Evolutionary conservation across 345 rosid species (phyloP).

Genomic region (Syzygium oleosum): DNA sequence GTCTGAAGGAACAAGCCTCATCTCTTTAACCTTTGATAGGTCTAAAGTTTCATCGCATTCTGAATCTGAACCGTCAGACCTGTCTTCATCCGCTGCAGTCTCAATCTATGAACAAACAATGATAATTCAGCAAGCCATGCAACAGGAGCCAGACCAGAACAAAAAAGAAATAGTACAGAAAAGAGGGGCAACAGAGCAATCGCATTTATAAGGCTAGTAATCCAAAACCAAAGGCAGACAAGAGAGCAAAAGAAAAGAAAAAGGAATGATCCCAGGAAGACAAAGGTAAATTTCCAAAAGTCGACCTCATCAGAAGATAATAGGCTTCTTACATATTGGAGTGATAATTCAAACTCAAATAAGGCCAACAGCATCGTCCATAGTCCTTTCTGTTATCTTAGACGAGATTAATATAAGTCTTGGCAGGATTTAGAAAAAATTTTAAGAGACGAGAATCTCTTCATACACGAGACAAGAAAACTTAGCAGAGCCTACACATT

Average conservation of each 20-base stretch:
- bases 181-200: background rate
- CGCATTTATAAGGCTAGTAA: background rate
- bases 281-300: background rate
- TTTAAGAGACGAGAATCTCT: background rate
- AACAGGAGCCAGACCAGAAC: background rate
- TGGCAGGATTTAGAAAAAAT: background rate
- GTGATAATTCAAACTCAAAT: background rate
- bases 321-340: background rate
- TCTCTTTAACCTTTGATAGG: constrained; percentile 64
- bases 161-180: background rate
- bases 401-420: background rate
- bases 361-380: background rate
- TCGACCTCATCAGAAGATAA: background rate
- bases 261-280: background rate
- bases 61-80: constrained; percentile 50
- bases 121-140: background rate
- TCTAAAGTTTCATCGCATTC: constrained; percentile 44
- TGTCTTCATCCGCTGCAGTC: constrained; percentile 50
- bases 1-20: constrained; percentile 94
- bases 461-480: background rate
- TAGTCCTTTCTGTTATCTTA: background rate
- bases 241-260: background rate
- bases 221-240: background rate
- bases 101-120: constrained; percentile 49
- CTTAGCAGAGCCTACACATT: background rate